Evolutionary conservation across 2,329 filamentous ascomycete species (phyloP).

Genomic region (Phyllosticta citriasiana): DNA sequence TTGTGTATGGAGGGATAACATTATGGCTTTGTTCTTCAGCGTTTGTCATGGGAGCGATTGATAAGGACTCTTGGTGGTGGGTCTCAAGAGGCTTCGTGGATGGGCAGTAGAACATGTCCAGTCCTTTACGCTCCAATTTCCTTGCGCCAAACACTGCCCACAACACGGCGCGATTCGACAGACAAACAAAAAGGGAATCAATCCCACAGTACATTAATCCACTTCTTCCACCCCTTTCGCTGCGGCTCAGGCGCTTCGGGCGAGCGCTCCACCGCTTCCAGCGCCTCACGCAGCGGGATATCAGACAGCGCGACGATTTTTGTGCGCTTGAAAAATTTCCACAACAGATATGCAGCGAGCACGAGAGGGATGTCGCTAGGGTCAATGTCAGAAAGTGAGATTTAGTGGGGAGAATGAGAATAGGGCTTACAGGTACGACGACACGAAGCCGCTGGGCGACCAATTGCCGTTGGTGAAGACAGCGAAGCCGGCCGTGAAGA

Average conservation of each 20-base stretch:
- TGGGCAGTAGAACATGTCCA: too few species aligned
- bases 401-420: neutral
- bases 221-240: slow-evolving; percentile 13
- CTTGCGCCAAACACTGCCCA: too few species aligned
- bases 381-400: neutral
- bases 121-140: too few species aligned
- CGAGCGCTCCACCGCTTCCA: slow-evolving; percentile 15
- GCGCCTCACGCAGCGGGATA: slow-evolving; percentile 17
- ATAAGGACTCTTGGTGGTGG: too few species aligned
- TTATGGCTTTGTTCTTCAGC: too few species aligned
- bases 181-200: neutral
- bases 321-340: slow-evolving; percentile 8
- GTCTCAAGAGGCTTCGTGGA: too few species aligned
- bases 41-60: too few species aligned
- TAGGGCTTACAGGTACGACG: slow-evolving; percentile 18
- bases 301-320: slow-evolving; percentile 13
- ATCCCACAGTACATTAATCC: slow-evolving; percentile 15
- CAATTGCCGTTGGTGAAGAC: slow-evolving; percentile 19
- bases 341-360: neutral
- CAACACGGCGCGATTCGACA: too few species aligned
- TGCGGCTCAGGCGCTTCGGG: slow-evolving; percentile 17
- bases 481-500: slow-evolving; percentile 19
- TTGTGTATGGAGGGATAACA: too few species aligned
- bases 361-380: slow-evolving; percentile 5
- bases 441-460: slow-evolving; percentile 23